Evolutionary conservation across 148 eudicot species (phyloP).

Genomic region (Drosera capensis): DNA sequence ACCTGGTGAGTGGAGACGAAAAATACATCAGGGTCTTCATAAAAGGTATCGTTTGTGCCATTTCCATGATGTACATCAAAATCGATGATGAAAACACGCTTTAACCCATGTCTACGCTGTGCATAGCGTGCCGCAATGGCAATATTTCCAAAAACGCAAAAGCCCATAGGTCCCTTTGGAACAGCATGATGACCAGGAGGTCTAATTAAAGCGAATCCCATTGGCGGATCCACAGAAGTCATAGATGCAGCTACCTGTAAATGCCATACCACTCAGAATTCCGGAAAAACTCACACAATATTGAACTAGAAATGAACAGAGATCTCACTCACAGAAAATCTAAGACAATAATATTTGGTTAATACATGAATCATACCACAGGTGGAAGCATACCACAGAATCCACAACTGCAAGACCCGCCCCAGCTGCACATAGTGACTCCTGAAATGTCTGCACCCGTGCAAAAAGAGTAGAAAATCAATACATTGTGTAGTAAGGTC

Average conservation of each 20-base stretch:
- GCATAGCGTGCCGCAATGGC: slow-evolving; percentile 93
- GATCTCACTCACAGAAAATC: background rate
- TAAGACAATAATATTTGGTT: background rate
- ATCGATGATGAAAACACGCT: slow-evolving; percentile 84
- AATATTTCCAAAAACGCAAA: slow-evolving; percentile 89
- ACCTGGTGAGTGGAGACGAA: slow-evolving; percentile 95
- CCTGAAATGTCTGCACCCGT: slow-evolving; percentile 67
- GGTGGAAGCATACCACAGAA: slow-evolving; percentile 67
- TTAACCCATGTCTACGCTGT: slow-evolving; percentile 68
- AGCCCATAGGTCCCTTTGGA: slow-evolving; percentile 94
- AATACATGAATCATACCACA: slow-evolving; percentile 1
- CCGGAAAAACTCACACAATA: background rate
- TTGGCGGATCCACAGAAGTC: slow-evolving; percentile 38
- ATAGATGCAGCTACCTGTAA: slow-evolving; percentile 70
- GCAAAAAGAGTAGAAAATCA: slow-evolving; percentile 1
- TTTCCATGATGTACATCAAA: slow-evolving; percentile 98
- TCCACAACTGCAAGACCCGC: slow-evolving; percentile 84
- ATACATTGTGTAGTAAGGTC: background rate
- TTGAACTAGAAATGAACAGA: background rate
- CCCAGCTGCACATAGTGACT: slow-evolving; percentile 76
- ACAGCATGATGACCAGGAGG: slow-evolving; percentile 99
- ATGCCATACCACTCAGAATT: slow-evolving; percentile 2
- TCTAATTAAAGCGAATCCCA: slow-evolving; percentile 76
- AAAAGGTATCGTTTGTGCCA: slow-evolving; percentile 91
- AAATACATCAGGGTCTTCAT: slow-evolving; percentile 81